Percentiles rank a stretch among this genome's conserved stretches.
Conservation (phyloP, 2,329 filamentous ascomycete genomes). For the Mycogone perniciosa region DNA sequence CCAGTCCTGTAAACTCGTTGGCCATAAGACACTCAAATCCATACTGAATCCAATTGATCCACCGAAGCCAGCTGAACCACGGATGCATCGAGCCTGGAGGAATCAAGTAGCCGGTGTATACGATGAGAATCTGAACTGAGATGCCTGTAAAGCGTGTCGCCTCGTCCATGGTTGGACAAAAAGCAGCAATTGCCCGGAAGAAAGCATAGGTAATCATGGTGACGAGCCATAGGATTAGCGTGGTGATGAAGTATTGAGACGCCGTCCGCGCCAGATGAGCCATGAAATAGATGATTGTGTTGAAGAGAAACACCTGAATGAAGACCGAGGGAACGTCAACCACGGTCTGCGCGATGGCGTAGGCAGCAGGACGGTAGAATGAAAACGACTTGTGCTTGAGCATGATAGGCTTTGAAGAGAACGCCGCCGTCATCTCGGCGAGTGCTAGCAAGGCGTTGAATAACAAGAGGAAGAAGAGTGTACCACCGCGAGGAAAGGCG, state of each 20-base stretch:
- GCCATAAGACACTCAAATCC: slow-evolving; percentile 61
- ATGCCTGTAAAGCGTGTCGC: slow-evolving; percentile 54
- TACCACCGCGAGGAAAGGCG: slow-evolving; percentile 52
- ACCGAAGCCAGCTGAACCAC: slow-evolving; percentile 63
- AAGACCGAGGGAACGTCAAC: slow-evolving; percentile 58
- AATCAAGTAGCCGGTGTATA: slow-evolving; percentile 63
- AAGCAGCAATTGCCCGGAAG: slow-evolving; percentile 52
- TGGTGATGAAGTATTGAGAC: slow-evolving; percentile 61
- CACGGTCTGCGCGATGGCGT: slow-evolving; percentile 50
- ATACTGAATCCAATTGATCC: slow-evolving; percentile 63
- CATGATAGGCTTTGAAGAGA: slow-evolving; percentile 57
- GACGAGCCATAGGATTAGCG: slow-evolving; percentile 53
- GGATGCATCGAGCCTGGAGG: slow-evolving; percentile 48
- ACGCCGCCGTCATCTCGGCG: slow-evolving; percentile 63
- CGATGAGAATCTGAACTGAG: slow-evolving; percentile 55
- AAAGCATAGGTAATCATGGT: slow-evolving; percentile 53
- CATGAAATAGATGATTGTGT: slow-evolving; percentile 72
- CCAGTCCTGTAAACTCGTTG: slow-evolving; percentile 54
- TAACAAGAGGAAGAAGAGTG: slow-evolving; percentile 46
- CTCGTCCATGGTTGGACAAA: slow-evolving; percentile 55
- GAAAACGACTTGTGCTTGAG: slow-evolving; percentile 66
- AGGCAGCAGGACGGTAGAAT: slow-evolving; percentile 56
- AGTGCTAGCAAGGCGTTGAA: slow-evolving; percentile 62
- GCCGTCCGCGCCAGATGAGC: slow-evolving; percentile 60
- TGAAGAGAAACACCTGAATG: slow-evolving; percentile 60